A percentile compares a stretch with the other conserved stretches of the same genome.
Evolutionary conservation across 139 green algal genomes (phyloP).

Genomic region (Eudorina sp.): DNA sequence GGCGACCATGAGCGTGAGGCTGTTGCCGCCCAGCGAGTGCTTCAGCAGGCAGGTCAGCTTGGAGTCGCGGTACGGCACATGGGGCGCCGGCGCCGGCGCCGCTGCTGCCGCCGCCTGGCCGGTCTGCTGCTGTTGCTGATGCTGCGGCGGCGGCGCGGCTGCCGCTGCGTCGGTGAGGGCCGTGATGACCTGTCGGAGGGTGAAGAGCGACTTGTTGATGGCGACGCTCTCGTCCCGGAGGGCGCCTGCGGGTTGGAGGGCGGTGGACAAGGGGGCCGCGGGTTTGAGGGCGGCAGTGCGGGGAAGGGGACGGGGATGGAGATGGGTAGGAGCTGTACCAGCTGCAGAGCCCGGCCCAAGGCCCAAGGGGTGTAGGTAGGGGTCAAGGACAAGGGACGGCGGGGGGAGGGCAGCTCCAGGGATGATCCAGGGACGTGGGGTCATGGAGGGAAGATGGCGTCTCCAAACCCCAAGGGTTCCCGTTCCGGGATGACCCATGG

Average conservation of each 20-base stretch:
- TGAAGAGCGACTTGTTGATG: constrained; percentile 79
- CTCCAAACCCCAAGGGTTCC: no score
- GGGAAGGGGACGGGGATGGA: neutral
- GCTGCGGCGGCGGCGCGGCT: constrained; percentile 43
- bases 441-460: no score
- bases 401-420: no score
- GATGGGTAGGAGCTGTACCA: no score
- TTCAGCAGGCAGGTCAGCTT: constrained; percentile 76
- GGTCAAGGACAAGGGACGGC: no score
- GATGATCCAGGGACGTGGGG: no score
- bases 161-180: constrained; percentile 32
- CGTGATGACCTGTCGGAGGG: constrained; percentile 60
- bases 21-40: constrained; percentile 67
- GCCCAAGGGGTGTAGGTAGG: no score
- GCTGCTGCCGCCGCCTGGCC: neutral
- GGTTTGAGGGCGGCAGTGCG: neutral
- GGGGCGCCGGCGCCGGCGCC: neutral
- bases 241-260: constrained; percentile 8
- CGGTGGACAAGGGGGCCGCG: neutral
- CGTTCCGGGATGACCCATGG: no score
- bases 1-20: constrained; percentile 67
- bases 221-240: constrained; percentile 65
- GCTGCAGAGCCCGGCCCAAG: no score
- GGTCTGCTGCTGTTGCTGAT: neutral
- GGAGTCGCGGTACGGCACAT: constrained; percentile 69